phyloP scores from a whole-genome alignment of 1,284 basidiomycete species.

The Afroboletus lepidellus region DNA sequence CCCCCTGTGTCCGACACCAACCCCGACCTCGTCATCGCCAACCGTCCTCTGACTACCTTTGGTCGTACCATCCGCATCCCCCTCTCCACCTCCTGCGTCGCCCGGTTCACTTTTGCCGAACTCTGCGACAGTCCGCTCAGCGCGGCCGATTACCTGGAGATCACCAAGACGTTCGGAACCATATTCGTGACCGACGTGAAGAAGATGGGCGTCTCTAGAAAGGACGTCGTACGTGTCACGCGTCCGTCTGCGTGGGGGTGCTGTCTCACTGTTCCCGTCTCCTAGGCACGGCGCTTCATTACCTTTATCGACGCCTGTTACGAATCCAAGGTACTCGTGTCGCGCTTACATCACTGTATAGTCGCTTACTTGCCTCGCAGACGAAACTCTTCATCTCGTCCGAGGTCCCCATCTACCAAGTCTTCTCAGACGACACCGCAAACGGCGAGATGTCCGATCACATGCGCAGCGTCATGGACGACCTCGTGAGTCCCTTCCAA shows the following conservation, averaged over 20 bases:
- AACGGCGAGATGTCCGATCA: conserved; percentile 63
- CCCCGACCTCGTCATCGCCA: conserved; percentile 54
- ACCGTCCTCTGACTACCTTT: conserved; percentile 82
- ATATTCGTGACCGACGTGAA: conserved; percentile 89
- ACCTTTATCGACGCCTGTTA: conserved; percentile 98
- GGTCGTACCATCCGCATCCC: conserved; percentile 83
- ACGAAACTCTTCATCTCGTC: conserved; percentile 89
- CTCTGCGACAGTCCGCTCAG: conserved; percentile 89
- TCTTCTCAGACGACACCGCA: conserved; percentile 76
- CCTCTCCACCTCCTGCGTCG: conserved; percentile 74
- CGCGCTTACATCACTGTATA: neutral
- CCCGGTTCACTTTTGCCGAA: conserved; percentile 85
- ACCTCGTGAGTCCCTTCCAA: conserved; percentile 53
- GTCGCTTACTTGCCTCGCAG: conserved; percentile 36
- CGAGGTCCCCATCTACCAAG: conserved; percentile 83
- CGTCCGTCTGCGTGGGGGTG: neutral
- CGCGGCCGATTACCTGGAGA: conserved; percentile 95
- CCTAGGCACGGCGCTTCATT: conserved; percentile 88
- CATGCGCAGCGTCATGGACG: conserved; percentile 88
- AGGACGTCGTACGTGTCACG: conserved; percentile 67
- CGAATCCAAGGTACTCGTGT: conserved; percentile 78
- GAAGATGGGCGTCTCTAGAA: conserved; percentile 83
- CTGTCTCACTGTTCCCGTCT: neutral
- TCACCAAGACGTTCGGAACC: conserved; percentile 85
- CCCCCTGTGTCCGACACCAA: conserved; percentile 30